Evolutionary conservation across 768 basidiomycete species (phyloP), one percentile per base, ranked within the genome.

Genomic region (Brasilioporus rufonigricans): DNA sequence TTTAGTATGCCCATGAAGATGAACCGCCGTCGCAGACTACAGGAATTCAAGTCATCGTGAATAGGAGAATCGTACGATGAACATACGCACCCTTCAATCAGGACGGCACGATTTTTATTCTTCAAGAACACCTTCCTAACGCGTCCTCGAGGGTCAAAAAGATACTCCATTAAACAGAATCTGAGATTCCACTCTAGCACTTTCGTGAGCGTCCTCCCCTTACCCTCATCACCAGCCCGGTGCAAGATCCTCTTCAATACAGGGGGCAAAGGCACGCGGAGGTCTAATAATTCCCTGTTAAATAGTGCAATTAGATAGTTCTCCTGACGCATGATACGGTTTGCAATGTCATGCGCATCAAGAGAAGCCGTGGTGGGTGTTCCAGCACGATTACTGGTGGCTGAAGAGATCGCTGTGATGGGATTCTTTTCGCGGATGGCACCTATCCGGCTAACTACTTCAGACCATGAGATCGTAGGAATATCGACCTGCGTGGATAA

Each of bases 291-390:
- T 59, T 97, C 93, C 69, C 98, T 98, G 75, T 98, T 99, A 72
- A 99, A 97, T 19, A 99, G 72, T 0, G 97, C 94, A 55, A 98
- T 97, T 48, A 99, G 80, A 68, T 98, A 99, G 72, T 99, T 99
- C 68, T 98, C 97, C 69, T 98, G 93, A 31, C 97, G 83, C 84
- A 99, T 82, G 64, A 99, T 98, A 48, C 97, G 88, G 68, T 98
- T 98, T 5, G 96, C 96, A 50, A 98, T 85, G 71, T 98, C 96
- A 67, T 99, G 97, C 2, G 96, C 97, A 62, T 99, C 97, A 8
- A 99, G 83, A 67, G 91, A 91, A 44, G 93, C 91, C 1, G 84
- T 86, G 11, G 86, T 79, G 5, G 86, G 81, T 58, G 87, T 81
- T 60, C 84, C 82, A 1, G 77, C 74, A 46, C 71, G 75, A 46